Evolutionary conservation across 306 rosid species (phyloP).

Genomic region (Trifolium subterraneum): DNA sequence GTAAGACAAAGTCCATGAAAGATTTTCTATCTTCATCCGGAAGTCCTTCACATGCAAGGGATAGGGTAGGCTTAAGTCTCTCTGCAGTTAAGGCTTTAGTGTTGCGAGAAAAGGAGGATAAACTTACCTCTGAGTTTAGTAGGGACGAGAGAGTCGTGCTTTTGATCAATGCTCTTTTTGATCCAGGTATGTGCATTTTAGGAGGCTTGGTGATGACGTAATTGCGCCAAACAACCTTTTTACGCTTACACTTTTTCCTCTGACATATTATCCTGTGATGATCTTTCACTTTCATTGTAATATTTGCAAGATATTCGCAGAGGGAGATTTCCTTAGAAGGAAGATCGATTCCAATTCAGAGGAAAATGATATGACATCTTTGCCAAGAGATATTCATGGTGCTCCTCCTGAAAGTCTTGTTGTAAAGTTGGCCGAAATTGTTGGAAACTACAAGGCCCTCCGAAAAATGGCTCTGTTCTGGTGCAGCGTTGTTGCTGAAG

Average conservation of each 20-base stretch:
- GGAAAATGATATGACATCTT: constrained; percentile 54
- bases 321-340: constrained; percentile 79
- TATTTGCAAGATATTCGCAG: constrained; percentile 95
- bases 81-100: constrained; percentile 82
- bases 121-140: constrained; percentile 60
- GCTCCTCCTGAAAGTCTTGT: constrained; percentile 92
- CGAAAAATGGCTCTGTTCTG: constrained; percentile 89
- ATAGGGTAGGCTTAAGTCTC: constrained; percentile 77
- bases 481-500: constrained; percentile 82
- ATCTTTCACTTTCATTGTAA: constrained; percentile 80
- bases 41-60: constrained; percentile 74
- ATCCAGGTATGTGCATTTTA: constrained; percentile 72
- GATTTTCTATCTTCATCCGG: constrained; percentile 67
- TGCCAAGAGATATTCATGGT: constrained; percentile 91
- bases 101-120: constrained; percentile 87
- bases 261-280: constrained; percentile 52
- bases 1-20: constrained; percentile 77
- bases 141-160: constrained; percentile 65
- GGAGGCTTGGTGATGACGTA: constrained; percentile 41
- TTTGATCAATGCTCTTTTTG: constrained; percentile 73
- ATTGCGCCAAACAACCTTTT: constrained; percentile 35
- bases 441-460: constrained; percentile 76
- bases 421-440: constrained; percentile 88
- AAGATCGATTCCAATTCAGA: constrained; percentile 61
- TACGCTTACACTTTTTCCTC: constrained; percentile 13